A percentile compares a stretch with the other conserved stretches of the same genome.
Evolutionary conservation across 2,329 filamentous ascomycete genomes (phyloP).

Genomic region (Neonectria punicea): DNA sequence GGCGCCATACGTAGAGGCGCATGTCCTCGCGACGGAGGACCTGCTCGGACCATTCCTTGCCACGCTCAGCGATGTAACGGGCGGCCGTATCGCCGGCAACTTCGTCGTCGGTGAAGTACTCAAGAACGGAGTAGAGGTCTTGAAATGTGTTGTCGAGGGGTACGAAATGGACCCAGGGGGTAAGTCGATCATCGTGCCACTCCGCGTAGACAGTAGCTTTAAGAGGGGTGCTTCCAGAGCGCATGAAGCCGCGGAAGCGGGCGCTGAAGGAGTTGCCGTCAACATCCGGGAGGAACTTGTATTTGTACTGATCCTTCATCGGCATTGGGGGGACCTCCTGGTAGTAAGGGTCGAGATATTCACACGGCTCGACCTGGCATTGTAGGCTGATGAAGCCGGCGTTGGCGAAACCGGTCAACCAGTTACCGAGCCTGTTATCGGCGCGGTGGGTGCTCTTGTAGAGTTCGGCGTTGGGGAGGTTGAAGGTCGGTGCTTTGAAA

Average conservation of each 20-base stretch:
- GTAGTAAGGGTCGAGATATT: constrained; percentile 53
- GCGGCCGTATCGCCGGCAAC: constrained; percentile 64
- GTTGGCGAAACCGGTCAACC: constrained; percentile 54
- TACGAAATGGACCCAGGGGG: constrained; percentile 78
- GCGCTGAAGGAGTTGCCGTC: constrained; percentile 76
- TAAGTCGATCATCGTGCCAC: constrained; percentile 77
- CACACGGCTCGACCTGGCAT: constrained; percentile 53
- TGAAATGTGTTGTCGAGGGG: constrained; percentile 76
- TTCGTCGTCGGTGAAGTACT: constrained; percentile 69
- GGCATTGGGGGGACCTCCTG: constrained; percentile 45
- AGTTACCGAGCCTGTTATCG: constrained; percentile 52
- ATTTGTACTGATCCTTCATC: constrained; percentile 61
- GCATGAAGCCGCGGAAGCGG: constrained; percentile 71
- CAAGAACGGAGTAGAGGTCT: constrained; percentile 73
- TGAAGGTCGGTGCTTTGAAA: constrained; percentile 58
- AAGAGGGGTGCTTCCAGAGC: constrained; percentile 72
- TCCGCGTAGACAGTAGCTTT: constrained; percentile 79
- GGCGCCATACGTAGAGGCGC: constrained; percentile 71
- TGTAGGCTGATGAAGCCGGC: constrained; percentile 56
- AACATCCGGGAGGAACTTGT: constrained; percentile 76
- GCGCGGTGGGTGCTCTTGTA: constrained; percentile 55
- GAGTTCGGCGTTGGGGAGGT: constrained; percentile 53
- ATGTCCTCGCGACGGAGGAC: constrained; percentile 74
- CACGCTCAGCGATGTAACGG: constrained; percentile 66
- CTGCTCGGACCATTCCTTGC: constrained; percentile 69